Base-by-base conservation (phyloP, 345 rosid species). In the Litchi chinensis region DNA sequence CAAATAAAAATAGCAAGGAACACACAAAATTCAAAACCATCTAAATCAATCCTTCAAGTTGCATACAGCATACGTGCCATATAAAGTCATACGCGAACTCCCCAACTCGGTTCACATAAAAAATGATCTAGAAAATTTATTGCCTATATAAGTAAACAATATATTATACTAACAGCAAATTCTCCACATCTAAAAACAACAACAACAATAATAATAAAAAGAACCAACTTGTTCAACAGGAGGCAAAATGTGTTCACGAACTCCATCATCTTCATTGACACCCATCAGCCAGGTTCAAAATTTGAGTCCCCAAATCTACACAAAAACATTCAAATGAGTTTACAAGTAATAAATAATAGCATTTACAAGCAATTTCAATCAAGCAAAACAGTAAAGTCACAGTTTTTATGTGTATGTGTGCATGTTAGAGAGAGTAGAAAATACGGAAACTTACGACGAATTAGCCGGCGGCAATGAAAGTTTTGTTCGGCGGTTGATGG, bases 181-280 rank as follows among this genome's bases (percentile, higher is more conserved):
- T 50, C 56, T 11, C 19, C 15, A 13, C 56, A 13, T 32, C 52
- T 46, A 3, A 8, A 46, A 46, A 46, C 52, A 46, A 11, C 52
- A 46, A 46, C 37, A 46, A 46, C 8, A 57, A n/a, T 6, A 5
- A 62, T 40, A 66, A 21, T 21, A 40, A 1, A 60, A 59, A 8
- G 40, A 76, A 37, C 3, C 26, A 63, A 90, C 92, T 88, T 83
- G 88, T 60, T 86, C 89, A 57, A 77, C 18, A 19, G 87, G 85
- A 79, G 88, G 88, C 66, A 83, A 68, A 71, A 81, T 68, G 60
- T 74, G 70, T 64, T 59, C 88, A 28, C 64, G 66, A 21, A 52
- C 78, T 69, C 65, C 79, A 28, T 37, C 84, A 39, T 85, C 89
- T 76, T 77, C 68, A 65, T 26, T 74, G 21, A 28, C 78, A 71